Conservation (phyloP, 257 asterid species). For the Ehretia macrophylla region DNA sequence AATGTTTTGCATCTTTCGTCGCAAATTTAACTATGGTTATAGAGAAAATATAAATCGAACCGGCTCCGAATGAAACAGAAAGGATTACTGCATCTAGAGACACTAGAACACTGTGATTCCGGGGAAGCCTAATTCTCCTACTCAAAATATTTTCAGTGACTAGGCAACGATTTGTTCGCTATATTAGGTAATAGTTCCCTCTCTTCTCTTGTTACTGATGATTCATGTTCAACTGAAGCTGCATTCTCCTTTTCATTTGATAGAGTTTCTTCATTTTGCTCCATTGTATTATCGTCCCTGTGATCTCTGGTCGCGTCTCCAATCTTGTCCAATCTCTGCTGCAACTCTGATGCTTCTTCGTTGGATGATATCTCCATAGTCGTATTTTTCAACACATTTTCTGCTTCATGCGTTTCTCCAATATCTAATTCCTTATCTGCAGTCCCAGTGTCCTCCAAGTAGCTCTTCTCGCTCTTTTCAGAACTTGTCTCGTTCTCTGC, state of each 20-base stretch:
- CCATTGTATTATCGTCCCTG: slow-evolving; percentile 1
- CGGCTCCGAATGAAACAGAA: background rate
- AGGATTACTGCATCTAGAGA: background rate
- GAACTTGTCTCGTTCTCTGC: slow-evolving; percentile 26
- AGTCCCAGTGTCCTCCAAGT: slow-evolving; percentile 28
- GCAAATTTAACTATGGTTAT: background rate
- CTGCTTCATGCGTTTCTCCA: slow-evolving; percentile 21
- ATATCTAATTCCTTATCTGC: slow-evolving; percentile 15
- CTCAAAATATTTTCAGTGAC: no score
- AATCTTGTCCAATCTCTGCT: slow-evolving; percentile 14
- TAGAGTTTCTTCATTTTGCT: slow-evolving; percentile 2
- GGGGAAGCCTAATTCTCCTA: background rate
- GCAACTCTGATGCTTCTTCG: slow-evolving; percentile 27
- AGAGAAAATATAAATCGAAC: background rate
- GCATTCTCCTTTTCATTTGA: slow-evolving; percentile 7
- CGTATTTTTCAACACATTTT: slow-evolving; percentile 22
- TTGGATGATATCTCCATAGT: slow-evolving; percentile 25
- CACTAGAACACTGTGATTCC: background rate
- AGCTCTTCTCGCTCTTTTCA: slow-evolving; percentile 14
- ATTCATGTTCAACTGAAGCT: background rate
- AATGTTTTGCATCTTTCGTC: background rate
- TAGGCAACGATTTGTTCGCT: background rate
- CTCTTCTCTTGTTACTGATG: background rate
- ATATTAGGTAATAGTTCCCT: background rate
- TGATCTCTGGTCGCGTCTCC: slow-evolving; percentile 5